Evolutionary conservation across 2,329 filamentous ascomycete genomes (phyloP).

Genomic region (Venturia aucupariae): DNA sequence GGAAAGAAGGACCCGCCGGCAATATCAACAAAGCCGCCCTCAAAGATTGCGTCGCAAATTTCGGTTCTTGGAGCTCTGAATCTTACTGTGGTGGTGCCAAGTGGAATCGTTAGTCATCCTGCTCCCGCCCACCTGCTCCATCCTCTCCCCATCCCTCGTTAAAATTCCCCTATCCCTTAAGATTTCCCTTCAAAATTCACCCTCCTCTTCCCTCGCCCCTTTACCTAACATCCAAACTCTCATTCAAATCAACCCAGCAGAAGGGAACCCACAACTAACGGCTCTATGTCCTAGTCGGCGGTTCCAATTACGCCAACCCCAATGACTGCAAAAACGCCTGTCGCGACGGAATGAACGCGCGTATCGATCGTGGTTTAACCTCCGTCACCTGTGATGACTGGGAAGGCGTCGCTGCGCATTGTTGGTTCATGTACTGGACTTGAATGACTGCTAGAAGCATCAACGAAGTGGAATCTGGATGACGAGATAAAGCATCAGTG

Average conservation of each 20-base stretch:
- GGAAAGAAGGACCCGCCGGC: not conserved
- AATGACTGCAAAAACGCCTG: not conserved
- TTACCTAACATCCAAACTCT: too few species aligned
- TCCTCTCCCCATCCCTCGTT: too few species aligned
- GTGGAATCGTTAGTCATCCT: not conserved
- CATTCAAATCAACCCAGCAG: too few species aligned
- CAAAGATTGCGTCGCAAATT: not conserved
- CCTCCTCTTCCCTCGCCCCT: too few species aligned
- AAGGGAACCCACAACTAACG: too few species aligned
- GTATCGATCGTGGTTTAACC: not conserved
- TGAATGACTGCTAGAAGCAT: too few species aligned
- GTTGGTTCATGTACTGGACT: constrained; percentile 4
- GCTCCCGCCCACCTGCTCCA: not conserved
- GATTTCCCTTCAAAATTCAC: too few species aligned
- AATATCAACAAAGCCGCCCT: constrained; percentile 7
- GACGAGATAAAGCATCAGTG: too few species aligned
- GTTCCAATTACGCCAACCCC: not conserved
- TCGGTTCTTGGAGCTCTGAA: not conserved
- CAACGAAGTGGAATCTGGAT: too few species aligned
- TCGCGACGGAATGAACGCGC: not conserved
- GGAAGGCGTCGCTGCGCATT: not conserved
- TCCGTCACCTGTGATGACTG: not conserved
- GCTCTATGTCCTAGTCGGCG: not conserved
- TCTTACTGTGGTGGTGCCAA: not conserved
- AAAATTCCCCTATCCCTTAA: too few species aligned